Base-by-base conservation (phyloP, 2,329 filamentous ascomycete genomes). In the Penicillium frequentans region DNA sequence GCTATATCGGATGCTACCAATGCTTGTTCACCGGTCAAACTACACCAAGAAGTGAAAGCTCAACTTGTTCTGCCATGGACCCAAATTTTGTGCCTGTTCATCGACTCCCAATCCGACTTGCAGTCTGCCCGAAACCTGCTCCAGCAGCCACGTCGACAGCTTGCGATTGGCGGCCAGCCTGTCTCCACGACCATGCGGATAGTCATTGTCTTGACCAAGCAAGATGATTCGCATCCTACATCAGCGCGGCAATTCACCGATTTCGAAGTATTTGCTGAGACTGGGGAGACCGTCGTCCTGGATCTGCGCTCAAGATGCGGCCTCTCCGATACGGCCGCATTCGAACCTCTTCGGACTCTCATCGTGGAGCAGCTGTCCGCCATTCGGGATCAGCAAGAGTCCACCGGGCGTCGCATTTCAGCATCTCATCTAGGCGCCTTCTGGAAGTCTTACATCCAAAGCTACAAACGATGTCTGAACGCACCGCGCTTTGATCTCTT, bases 71-170 rank as follows among this genome's bases (percentile, higher is more conserved):
- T 62, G 21, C 55, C 60, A 26, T 62, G 54, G 62, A 59, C 56
- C n/a, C 47, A 59, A 27, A 24, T 61, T 21, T 23, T 61, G 21
- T 64, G 58, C 48, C 35, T 64, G 5, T 64, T 64, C 27, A 49
- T 59, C 43, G 55, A 61, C 39, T 55, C 49, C 21, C n/a, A 26
- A 23, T 54, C 47, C 39, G 59, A 61, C 24, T 48, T 61, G 14
- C 35, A 26, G 24, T 24, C 51, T 11, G 45, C 29, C 27, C 47
- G 37, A 24, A 33, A 54, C 21, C 53, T 59, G 44, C 55, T 64
- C 24, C 42, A 55, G 35, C 31, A 21, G 23, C 47, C 48, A 9
- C 46, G 29, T 33, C 31, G 43, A 26, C 45, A 29, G 10, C 14
- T 54, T 7, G 54, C 43, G 43, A 23, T 53, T 27, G 54, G 52